Percentiles rank a stretch among this genome's conserved stretches.
phyloP scores from a whole-genome alignment of 78 protist genomes.

The Guillardia theta region DNA sequence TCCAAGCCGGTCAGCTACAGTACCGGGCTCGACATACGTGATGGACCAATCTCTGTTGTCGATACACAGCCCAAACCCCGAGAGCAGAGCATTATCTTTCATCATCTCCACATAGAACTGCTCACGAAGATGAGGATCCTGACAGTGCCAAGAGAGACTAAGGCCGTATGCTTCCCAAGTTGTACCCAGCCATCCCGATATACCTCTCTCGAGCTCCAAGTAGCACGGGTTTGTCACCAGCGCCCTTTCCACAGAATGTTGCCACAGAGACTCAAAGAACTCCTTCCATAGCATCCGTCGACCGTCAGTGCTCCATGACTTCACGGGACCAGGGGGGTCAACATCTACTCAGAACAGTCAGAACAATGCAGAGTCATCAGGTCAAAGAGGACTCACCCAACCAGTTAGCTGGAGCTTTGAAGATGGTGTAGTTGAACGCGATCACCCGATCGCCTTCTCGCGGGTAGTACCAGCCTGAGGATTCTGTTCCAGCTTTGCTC shows the following conservation, averaged over 20 bases:
- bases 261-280: not conserved
- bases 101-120: not conserved
- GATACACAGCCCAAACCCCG: not conserved
- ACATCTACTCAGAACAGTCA: not conserved
- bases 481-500: not conserved
- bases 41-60: not conserved
- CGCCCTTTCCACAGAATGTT: not conserved
- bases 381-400: not conserved
- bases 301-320: not conserved
- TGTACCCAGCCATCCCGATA: not conserved
- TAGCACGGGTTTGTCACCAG: not conserved
- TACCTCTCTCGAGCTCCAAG: not conserved
- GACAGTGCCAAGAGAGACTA: not conserved
- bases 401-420: not conserved
- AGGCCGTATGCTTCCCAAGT: not conserved
- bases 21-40: not conserved
- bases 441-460: not conserved
- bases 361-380: not conserved
- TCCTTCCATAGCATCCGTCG: slow-evolving; percentile 2
- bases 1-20: not conserved
- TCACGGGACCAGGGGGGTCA: not conserved
- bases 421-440: not conserved
- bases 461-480: not conserved
- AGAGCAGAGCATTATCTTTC: not conserved
- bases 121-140: not conserved